Percentiles rank a stretch among this genome's conserved stretches.
Evolutionary conservation across 345 rosid genomes (phyloP).

Genomic region (Ceriops zippeliana): DNA sequence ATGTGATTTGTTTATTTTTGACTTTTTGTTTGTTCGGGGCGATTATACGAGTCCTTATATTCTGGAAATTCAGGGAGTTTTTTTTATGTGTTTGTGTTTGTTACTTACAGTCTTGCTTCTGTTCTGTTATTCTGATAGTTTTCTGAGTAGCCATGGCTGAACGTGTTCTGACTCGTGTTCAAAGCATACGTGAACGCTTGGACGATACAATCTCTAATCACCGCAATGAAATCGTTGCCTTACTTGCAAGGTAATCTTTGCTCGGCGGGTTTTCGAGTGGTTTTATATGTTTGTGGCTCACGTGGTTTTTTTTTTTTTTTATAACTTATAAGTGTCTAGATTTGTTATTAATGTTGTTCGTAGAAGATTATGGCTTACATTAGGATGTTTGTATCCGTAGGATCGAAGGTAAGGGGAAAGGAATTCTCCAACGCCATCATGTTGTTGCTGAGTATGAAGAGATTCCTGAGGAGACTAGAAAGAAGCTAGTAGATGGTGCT

Average conservation of each 20-base stretch:
- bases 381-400: slow-evolving; percentile 29
- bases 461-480: slow-evolving; percentile 47
- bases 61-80: neutral
- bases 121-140: slow-evolving; percentile 4
- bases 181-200: slow-evolving; percentile 73
- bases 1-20: neutral
- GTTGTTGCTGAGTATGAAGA: slow-evolving; percentile 74
- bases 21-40: slow-evolving; percentile 9
- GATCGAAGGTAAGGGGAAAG: slow-evolving; percentile 73
- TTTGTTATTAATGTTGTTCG: no score
- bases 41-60: slow-evolving; percentile 3
- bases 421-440: slow-evolving; percentile 70
- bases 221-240: slow-evolving; percentile 64
- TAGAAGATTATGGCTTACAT: no score
- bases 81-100: neutral
- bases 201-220: slow-evolving; percentile 59
- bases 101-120: slow-evolving; percentile 3
- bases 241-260: slow-evolving; percentile 55
- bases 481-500: slow-evolving; percentile 51
- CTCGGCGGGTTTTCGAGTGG: no score
- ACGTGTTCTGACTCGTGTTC: slow-evolving; percentile 52
- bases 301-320: no score
- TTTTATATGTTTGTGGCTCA: neutral
- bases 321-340: no score
- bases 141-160: slow-evolving; percentile 44